A percentile compares a stretch with the other conserved stretches of the same genome.
These are phyloP conservation scores for Annulohypoxylon maeteangense DNA, from an alignment of 495 filamentous ascomycete species.

Conservation along the genomic window DNA sequence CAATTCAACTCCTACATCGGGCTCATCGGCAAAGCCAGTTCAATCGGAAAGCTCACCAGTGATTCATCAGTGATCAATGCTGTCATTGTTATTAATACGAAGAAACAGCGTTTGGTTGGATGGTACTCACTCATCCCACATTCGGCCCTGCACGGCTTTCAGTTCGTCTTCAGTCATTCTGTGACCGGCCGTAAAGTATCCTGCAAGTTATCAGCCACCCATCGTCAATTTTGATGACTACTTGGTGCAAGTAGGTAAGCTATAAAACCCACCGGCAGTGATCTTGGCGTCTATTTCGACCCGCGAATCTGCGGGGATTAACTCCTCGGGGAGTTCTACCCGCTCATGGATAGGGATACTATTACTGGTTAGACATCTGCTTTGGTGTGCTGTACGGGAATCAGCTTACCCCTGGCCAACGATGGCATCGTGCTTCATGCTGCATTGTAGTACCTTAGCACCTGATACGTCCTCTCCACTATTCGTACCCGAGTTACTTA, in stretches of 20 bases:
- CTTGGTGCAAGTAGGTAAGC: constrained; percentile 40
- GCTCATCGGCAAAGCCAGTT: constrained; percentile 28
- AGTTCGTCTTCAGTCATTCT: constrained; percentile 89
- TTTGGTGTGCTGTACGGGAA: constrained; percentile 25
- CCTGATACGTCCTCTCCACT: constrained; percentile 19
- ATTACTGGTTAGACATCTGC: constrained; percentile 39
- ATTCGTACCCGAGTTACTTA: constrained; percentile 55
- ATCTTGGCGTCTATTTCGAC: constrained; percentile 99
- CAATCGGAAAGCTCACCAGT: constrained; percentile 32
- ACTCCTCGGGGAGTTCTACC: constrained; percentile 90
- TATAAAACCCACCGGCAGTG: constrained; percentile 80
- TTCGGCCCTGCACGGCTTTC: constrained; percentile 82
- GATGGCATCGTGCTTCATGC: constrained; percentile 99
- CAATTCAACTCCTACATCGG: constrained; percentile 34
- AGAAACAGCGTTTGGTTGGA: constrained; percentile 22
- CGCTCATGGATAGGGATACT: constrained; percentile 92
- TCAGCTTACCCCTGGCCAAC: constrained; percentile 81
- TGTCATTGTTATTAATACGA: constrained; percentile 48
- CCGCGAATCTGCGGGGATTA: constrained; percentile 93
- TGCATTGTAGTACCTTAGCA: constrained; percentile 48
- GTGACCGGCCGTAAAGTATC: constrained; percentile 89
- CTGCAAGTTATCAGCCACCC: constrained; percentile 51
- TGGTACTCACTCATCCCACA: constrained; percentile 83
- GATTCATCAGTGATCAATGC: constrained; percentile 59
- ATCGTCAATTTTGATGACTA: constrained; percentile 15